phyloP scores from a whole-genome alignment of 352 stramenopile genomes.

The Pythium dissotocum region DNA sequence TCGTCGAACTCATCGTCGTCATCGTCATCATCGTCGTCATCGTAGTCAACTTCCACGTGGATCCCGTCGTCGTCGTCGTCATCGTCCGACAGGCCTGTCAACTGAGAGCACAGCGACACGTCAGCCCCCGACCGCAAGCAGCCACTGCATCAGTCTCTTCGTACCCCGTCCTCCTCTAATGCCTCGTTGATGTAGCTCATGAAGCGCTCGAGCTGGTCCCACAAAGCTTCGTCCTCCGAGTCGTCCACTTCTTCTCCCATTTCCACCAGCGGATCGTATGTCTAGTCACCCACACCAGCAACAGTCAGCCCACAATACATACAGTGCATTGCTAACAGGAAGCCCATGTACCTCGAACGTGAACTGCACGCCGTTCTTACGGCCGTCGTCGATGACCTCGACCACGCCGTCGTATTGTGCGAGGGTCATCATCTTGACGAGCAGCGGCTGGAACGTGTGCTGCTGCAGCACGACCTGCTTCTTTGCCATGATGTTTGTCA shows the following conservation, averaged over 20 bases:
- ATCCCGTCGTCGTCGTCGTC: constrained; percentile 31
- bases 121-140: too few relatives aligned
- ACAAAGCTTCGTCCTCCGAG: constrained; percentile 32
- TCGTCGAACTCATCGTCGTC: constrained; percentile 39
- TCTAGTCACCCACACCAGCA: constrained; percentile 32
- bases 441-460: constrained; percentile 49
- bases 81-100: constrained; percentile 23
- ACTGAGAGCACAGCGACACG: neutral
- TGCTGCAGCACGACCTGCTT: constrained; percentile 56
- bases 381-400: constrained; percentile 52
- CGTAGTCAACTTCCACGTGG: constrained; percentile 31
- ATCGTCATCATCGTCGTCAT: constrained; percentile 37
- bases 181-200: constrained; percentile 64
- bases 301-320: neutral
- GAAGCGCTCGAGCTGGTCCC: constrained; percentile 50
- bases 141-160: neutral
- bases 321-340: too few relatives aligned
- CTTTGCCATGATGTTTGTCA: constrained; percentile 38
- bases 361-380: constrained; percentile 51
- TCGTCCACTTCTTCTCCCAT: constrained; percentile 48
- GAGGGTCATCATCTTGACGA: constrained; percentile 49
- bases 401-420: constrained; percentile 51
- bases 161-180: constrained; percentile 50
- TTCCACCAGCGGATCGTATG: constrained; percentile 65
- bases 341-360: constrained; percentile 42